Evolutionary conservation across 352 stramenopile genomes (phyloP), one percentile per base, ranked within the genome.

Genomic region (Aphanomyces cochlioides): DNA sequence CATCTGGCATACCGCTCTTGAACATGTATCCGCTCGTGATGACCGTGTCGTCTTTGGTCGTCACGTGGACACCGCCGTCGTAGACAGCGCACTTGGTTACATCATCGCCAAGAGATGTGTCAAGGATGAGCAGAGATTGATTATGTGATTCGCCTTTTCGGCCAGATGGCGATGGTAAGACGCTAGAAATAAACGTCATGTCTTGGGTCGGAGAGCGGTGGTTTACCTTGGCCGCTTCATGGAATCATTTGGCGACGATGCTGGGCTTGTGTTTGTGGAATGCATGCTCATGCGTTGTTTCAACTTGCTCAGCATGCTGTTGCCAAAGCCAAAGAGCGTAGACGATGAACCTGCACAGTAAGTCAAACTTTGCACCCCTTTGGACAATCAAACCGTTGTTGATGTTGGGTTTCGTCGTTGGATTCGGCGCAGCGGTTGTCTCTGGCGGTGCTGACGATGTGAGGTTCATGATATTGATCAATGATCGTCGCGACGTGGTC

Each of bases 11-110:
- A 72, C 90, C 90, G 80, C 82, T 95, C 72, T 92, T 92, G 77
- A 92, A 95, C 85, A 95, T 91, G 78, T 95, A 95, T 5, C 87
- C 87, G n/a, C 78, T 79, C 28, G 85, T 93, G 45, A 92, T 65
- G 17, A 90, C 82, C 58, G 92, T 91, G 80, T 77, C 5, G 69
- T 56, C 63, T 70, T 45, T 66, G 66, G 90, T 81, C 1, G 77
- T 75, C 4, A 93, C 85, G 7, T 84, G 45, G 5, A 95, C 84
- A 57, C 87, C 87, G 6, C 77, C 79, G 69, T 95, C 84, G 28
- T 85, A 83, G n/a, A 87, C 78, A 19, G 92, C 85, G 65, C 89
- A 88, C 50, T 79, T 88, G 13, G 87, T 89, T 37, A 95, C 79
- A 37, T 95, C 87, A n/a, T 95, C 84, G 19, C 87, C 87, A n/a